Evolutionary conservation across 495 filamentous ascomycete species (phyloP).

Genomic region (Neurospora hispaniola): DNA sequence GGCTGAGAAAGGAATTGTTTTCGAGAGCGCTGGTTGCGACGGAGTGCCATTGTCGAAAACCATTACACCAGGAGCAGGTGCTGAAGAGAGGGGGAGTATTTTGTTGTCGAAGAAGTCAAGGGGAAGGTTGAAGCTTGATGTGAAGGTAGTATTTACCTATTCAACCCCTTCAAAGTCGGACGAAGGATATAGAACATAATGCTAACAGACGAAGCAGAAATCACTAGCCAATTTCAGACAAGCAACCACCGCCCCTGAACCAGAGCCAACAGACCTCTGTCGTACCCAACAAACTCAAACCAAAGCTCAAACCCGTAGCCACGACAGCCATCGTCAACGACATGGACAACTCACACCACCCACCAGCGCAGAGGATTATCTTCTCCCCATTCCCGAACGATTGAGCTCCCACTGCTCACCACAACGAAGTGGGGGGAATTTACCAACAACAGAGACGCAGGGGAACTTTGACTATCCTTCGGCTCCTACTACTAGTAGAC

Average conservation of each 20-base stretch:
- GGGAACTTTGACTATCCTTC: background rate
- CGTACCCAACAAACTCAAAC: background rate
- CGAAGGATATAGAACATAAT: background rate
- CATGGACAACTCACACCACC: constrained; percentile 14
- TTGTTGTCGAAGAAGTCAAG: constrained; percentile 5
- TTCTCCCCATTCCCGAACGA: constrained; percentile 11
- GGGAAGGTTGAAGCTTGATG: constrained; percentile 22
- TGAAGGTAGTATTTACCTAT: constrained; percentile 13
- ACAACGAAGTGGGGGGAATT: background rate
- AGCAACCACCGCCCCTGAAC: constrained; percentile 1
- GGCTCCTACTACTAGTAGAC: background rate
- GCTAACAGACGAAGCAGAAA: background rate
- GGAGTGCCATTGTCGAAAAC: background rate
- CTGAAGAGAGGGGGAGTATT: background rate
- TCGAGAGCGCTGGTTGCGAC: background rate
- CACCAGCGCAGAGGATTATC: constrained; percentile 13
- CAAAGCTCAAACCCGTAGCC: background rate
- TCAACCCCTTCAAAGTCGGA: too few relatives aligned
- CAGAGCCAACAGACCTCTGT: background rate
- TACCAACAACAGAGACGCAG: background rate
- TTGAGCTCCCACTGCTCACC: background rate
- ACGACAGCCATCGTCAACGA: background rate
- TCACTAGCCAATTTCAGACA: constrained; percentile 14
- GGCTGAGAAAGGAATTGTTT: constrained; percentile 28
- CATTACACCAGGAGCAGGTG: background rate